Conservation (phyloP, 257 asterid species). For the Vinca minor region DNA sequence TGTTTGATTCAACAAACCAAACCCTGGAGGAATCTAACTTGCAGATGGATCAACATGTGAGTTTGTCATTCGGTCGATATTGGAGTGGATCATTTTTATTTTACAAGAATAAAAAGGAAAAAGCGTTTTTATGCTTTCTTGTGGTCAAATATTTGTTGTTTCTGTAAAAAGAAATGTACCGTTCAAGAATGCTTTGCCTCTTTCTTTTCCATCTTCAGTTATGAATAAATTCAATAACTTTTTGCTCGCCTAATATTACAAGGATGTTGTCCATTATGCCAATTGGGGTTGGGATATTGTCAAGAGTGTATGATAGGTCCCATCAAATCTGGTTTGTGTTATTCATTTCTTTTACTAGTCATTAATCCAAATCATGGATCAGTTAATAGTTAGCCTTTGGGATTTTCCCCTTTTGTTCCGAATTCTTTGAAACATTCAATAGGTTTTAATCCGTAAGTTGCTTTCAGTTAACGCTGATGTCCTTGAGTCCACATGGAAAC, state of each 20-base stretch:
- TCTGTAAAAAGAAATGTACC: not conserved
- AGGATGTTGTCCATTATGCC: not conserved
- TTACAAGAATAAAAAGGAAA: not conserved
- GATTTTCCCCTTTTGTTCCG: too few species aligned
- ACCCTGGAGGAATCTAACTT: conserved; percentile 69
- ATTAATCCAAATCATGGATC: not conserved
- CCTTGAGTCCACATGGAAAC: too few species aligned
- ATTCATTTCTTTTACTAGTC: too few species aligned
- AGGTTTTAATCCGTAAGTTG: too few species aligned
- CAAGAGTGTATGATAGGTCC: not conserved
- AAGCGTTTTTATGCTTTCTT: not conserved
- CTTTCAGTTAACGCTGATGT: too few species aligned
- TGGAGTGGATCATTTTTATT: not conserved
- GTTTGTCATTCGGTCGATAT: conserved; percentile 30
- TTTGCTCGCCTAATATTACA: not conserved
- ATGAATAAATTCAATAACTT: not conserved
- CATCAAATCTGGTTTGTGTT: too few species aligned
- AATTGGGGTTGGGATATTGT: not conserved
- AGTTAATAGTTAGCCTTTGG: not conserved
- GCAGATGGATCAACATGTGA: conserved; percentile 91
- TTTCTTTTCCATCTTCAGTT: not conserved
- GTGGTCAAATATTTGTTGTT: not conserved
- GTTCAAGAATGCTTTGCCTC: not conserved
- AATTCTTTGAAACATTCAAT: too few species aligned
- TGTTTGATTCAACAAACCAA: conserved; percentile 47